Evolutionary conservation across 306 rosid genomes (phyloP).

Genomic region (Pterocarpus macrocarpus): DNA sequence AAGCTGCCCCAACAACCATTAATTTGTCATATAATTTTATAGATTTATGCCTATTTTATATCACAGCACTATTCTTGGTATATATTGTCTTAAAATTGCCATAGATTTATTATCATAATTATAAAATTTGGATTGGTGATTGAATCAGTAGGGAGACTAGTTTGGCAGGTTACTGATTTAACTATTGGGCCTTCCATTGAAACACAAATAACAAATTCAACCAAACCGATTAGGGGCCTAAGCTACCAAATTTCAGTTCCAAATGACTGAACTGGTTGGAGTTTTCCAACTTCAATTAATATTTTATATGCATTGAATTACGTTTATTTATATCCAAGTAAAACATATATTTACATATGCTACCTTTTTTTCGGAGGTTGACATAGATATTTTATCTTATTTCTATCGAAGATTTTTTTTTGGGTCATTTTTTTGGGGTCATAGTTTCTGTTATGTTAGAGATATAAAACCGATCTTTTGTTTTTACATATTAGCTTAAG

Average conservation of each 20-base stretch:
- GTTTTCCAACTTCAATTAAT: neutral
- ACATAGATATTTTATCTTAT: neutral
- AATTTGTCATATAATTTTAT: slow-evolving; percentile 9
- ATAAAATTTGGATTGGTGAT: too few relatives aligned
- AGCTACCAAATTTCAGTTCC: neutral
- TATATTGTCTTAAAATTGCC: neutral
- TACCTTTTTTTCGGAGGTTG: neutral
- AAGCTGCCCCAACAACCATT: neutral
- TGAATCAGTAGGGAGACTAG: too few relatives aligned
- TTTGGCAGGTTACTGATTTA: too few relatives aligned
- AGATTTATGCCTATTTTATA: neutral
- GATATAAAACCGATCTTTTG: neutral
- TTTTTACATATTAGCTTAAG: neutral
- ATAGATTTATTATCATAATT: neutral
- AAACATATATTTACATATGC: neutral
- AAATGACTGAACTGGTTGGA: neutral
- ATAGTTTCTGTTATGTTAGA: neutral
- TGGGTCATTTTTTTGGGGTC: neutral
- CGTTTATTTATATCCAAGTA: neutral
- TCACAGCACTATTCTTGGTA: neutral
- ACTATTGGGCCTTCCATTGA: too few relatives aligned
- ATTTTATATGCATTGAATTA: neutral
- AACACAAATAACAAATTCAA: neutral
- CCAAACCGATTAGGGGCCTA: neutral
- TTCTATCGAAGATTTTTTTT: neutral